Percentiles rank a stretch among this genome's conserved stretches.
phyloP scores from a whole-genome alignment of 2,329 filamentous ascomycete species.

The Sclerotinia spermophila region DNA sequence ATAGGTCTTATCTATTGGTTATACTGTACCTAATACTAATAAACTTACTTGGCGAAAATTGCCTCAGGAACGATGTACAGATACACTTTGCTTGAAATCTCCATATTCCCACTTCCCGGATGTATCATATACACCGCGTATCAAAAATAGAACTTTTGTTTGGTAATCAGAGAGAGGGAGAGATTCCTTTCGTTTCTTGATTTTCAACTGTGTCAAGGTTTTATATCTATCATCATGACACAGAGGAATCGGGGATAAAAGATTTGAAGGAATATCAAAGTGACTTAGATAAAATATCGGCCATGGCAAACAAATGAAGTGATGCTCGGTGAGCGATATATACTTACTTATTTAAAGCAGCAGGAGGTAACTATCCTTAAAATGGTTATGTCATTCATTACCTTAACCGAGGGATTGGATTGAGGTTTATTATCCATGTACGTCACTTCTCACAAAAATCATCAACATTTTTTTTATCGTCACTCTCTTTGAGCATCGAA shows the following conservation, averaged over 20 bases:
- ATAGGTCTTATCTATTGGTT: not conserved
- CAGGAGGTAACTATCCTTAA: not conserved
- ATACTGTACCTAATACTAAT: not conserved
- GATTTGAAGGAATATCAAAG: not conserved
- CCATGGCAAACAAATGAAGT: not conserved
- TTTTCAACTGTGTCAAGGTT: not conserved
- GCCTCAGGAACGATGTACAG: not conserved
- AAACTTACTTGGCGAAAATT: not conserved
- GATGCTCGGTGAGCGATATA: not conserved
- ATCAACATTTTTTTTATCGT: not conserved
- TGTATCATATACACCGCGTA: no score
- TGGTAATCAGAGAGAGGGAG: not conserved
- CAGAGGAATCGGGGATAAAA: not conserved
- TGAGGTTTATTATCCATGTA: not conserved
- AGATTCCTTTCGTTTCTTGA: not conserved
- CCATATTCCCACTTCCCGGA: not conserved
- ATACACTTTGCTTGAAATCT: not conserved
- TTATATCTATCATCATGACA: not conserved
- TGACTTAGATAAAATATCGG: not conserved
- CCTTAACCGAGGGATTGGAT: slow-evolving; percentile 1
- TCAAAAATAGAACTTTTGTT: not conserved
- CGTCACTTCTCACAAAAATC: not conserved
- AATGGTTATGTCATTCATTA: not conserved
- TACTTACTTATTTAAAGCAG: not conserved
- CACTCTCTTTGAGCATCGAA: not conserved